Base-by-base conservation (phyloP, 306 rosid genomes). In the Inga leiocalycina region DNA sequence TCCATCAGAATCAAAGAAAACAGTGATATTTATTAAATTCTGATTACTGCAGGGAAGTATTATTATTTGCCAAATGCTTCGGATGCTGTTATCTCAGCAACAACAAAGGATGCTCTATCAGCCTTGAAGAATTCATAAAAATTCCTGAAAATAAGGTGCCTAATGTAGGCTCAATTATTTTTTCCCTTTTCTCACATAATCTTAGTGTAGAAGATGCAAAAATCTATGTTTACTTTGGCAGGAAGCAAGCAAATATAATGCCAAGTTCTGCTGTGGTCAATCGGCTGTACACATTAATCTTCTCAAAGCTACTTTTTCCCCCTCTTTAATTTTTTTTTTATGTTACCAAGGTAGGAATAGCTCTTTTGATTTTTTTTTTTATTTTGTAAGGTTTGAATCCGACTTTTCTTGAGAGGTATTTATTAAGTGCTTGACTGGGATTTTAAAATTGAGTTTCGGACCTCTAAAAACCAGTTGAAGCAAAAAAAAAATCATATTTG, bases 31-130 rank as follows among this genome's bases (percentile, higher is more conserved):
- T 27, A 83, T 77, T 12, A 71, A 43, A 10, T 75, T 49, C 41
- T 71, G 74, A 39, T 22, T 59, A 24, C 30, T 89, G 86, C 97
- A 96, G 99, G 98, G 83, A 96, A 92, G 85, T 96, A 96, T 76
- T 93, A 96, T 85, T 96, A 96, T 90, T 88, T 96, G 89, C 99
- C 99, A 59, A 93, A 96, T 81, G 98, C 99, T 24, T 96, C 99
- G 4, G 99, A 96, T 80, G 89, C 97, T 20, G 93, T 96, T 22
- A 92, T 96, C 85, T 96, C 98, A 34, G 90, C 92, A 66, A 79
- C 99, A 59, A 96, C 99, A 22, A 93, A 83, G 90, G 98, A 96
- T 32, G 97, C 99, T 70, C 72, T 95, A 76, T 87, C 98, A 35
- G 92, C 92, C 49, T 83, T 96, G 71, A 96, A 93, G 88, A 92